Conservation (phyloP, 108 stramenopile genomes). For the Cyclotella distinguenda region DNA sequence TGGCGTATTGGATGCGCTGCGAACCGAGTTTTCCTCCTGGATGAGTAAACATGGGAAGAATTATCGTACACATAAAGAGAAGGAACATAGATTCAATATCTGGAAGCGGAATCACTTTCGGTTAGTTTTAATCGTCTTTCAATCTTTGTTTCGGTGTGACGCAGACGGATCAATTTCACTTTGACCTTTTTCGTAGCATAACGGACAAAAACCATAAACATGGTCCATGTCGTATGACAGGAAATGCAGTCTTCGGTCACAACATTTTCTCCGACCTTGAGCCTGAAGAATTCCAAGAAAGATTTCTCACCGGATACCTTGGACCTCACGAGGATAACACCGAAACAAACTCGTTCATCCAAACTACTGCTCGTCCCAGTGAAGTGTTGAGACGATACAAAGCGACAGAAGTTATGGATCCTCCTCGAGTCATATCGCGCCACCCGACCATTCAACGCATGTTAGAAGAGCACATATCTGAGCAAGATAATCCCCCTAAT, state of each 20-base stretch:
- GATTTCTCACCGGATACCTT: slow-evolving; percentile 76
- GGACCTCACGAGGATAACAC: slow-evolving; percentile 49
- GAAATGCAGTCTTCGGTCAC: slow-evolving; percentile 77
- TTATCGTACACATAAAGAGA: slow-evolving; percentile 67
- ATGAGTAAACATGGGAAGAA: slow-evolving; percentile 52
- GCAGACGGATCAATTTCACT: background rate
- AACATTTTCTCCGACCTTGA: slow-evolving; percentile 78
- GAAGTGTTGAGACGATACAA: background rate
- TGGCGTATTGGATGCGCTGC: slow-evolving; percentile 37
- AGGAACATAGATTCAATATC: slow-evolving; percentile 69
- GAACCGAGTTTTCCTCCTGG: slow-evolving; percentile 81
- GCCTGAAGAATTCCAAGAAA: slow-evolving; percentile 69
- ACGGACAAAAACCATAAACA: slow-evolving; percentile 67
- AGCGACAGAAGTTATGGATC: slow-evolving; percentile 7
- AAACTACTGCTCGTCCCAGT: slow-evolving; percentile 4
- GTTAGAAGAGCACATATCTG: slow-evolving; percentile 20
- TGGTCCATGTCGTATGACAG: slow-evolving; percentile 79
- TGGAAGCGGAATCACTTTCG: slow-evolving; percentile 77
- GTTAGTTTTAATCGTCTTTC: slow-evolving; percentile 25
- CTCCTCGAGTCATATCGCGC: slow-evolving; percentile 4
- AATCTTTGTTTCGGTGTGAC: background rate
- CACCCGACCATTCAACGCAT: slow-evolving; percentile 45
- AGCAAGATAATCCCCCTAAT: slow-evolving; percentile 1
- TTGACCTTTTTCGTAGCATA: slow-evolving; percentile 42
- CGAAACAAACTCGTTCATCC: background rate